phyloP scores from a whole-genome alignment of 1,284 basidiomycete genomes.

The Ganoderma meredithae region DNA sequence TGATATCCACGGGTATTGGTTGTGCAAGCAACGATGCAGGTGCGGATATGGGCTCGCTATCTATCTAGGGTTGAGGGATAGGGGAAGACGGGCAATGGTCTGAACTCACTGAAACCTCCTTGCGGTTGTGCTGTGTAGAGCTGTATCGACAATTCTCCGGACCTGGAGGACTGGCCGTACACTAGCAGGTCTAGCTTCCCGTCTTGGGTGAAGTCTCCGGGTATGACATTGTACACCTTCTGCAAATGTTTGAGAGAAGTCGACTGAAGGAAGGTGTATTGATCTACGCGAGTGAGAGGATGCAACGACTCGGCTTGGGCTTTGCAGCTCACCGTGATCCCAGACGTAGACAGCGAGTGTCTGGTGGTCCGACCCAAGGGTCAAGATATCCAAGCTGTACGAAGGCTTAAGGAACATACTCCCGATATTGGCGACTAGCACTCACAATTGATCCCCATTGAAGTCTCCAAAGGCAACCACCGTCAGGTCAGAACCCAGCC shows the following conservation, averaged over 20 bases:
- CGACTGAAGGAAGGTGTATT: slow-evolving; percentile 68
- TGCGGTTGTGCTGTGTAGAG: slow-evolving; percentile 70
- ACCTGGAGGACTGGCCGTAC: slow-evolving; percentile 69
- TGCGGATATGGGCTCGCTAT: slow-evolving; percentile 54
- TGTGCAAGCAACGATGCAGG: slow-evolving; percentile 78
- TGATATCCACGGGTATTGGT: slow-evolving; percentile 86
- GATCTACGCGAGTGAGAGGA: slow-evolving; percentile 46
- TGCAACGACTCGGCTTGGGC: background rate
- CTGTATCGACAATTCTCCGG: slow-evolving; percentile 64
- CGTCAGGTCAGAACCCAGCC: slow-evolving; percentile 74
- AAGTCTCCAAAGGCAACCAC: slow-evolving; percentile 94
- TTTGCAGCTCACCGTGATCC: slow-evolving; percentile 73
- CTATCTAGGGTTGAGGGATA: slow-evolving; percentile 33
- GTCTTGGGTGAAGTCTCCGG: slow-evolving; percentile 93
- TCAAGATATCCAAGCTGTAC: slow-evolving; percentile 81
- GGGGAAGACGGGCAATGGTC: slow-evolving; percentile 14
- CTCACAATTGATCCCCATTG: slow-evolving; percentile 94
- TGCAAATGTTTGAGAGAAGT: slow-evolving; percentile 61
- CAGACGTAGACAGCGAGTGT: slow-evolving; percentile 82
- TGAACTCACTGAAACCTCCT: slow-evolving; percentile 74
- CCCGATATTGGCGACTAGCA: slow-evolving; percentile 17
- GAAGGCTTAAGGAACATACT: background rate
- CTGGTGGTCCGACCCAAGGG: slow-evolving; percentile 76
- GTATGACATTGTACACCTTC: slow-evolving; percentile 81
- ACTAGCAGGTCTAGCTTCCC: slow-evolving; percentile 91